Conservation (phyloP, 1,139 yeast genomes). For the Geotrichum siamense region DNA sequence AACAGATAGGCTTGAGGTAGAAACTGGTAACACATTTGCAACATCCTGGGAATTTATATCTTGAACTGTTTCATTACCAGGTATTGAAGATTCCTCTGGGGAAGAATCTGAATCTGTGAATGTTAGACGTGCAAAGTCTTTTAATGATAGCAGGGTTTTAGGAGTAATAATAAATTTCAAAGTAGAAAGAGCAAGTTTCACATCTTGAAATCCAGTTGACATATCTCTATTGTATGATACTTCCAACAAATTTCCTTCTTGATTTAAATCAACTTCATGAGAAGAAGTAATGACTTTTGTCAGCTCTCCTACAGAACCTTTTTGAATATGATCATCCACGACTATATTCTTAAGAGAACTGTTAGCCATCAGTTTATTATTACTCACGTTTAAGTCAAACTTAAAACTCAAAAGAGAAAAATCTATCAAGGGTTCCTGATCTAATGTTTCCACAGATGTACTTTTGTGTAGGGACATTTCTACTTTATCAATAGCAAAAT, state of each 20-base stretch:
- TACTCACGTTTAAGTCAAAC: slow-evolving; percentile 51
- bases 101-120: slow-evolving; percentile 43
- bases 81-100: not conserved
- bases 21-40: not conserved
- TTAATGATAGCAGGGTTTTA: slow-evolving; percentile 63
- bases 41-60: slow-evolving; percentile 2
- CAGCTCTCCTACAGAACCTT: slow-evolving; percentile 54
- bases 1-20: slow-evolving; percentile 43
- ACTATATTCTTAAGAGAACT: slow-evolving; percentile 57
- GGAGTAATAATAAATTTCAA: slow-evolving; percentile 70
- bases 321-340: slow-evolving; percentile 67
- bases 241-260: slow-evolving; percentile 47
- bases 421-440: slow-evolving; percentile 63
- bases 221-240: slow-evolving; percentile 44
- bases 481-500: slow-evolving; percentile 58
- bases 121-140: slow-evolving; percentile 76
- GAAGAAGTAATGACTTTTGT: slow-evolving; percentile 62
- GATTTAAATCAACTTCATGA: slow-evolving; percentile 16
- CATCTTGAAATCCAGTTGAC: slow-evolving; percentile 62
- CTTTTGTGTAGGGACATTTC: slow-evolving; percentile 62
- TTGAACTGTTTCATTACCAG: not conserved
- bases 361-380: slow-evolving; percentile 56
- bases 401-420: slow-evolving; percentile 58
- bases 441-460: slow-evolving; percentile 50
- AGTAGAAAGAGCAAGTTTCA: slow-evolving; percentile 68